Base-by-base conservation (phyloP, 108 stramenopile genomes). In the Poteriospumella lacustris region DNA sequence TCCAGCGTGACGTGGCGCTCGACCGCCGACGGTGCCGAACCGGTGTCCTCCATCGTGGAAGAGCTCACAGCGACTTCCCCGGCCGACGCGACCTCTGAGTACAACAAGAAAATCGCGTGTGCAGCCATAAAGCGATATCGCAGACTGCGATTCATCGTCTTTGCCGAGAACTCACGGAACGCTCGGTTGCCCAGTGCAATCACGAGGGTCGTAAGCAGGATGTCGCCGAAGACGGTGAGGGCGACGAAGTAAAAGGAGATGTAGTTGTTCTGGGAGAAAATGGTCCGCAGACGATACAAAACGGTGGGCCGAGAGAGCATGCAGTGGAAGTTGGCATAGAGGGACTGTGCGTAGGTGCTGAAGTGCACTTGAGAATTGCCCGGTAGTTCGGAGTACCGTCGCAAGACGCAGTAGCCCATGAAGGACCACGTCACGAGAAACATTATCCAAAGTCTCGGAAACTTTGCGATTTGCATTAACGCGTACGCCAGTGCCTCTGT, bases 101-200 rank as follows among this genome's bases (percentile, higher is more conserved):
- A 64, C 15, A 64, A 33, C 24, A 5, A 34, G 24, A 64, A 64
- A 3, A 64, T 12, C 9, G 15, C 31, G 24, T 31, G 15, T 33
- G 36, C 28, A 12, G 60, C 60, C 15, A 64, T 31, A 33, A 26
- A 5, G 36, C 60, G 60, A 64, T 64, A 64, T 64, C 36, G 28
- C 5, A 24, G 36, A 34, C 60, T 64, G 5, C 9, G 9, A 31
- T 64, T 3, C 28, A 64, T 34, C 9, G 9, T 24, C 36, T 33
- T 24, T 64, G 28, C 36, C 28, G 60, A 64, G 36, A 64, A 64
- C 5, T 64, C 60, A 64, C 60, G 60, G 36, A 64, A 64, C 9
- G 28, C 3, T 64, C 60, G 28, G 28, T 26, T 64, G 9, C 60
- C 60, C 15, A 64, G 28, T 9, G 60, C 60, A 64, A 64, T 33